phyloP scores from a whole-genome alignment of 345 rosid species.

The Turnera subulata region DNA sequence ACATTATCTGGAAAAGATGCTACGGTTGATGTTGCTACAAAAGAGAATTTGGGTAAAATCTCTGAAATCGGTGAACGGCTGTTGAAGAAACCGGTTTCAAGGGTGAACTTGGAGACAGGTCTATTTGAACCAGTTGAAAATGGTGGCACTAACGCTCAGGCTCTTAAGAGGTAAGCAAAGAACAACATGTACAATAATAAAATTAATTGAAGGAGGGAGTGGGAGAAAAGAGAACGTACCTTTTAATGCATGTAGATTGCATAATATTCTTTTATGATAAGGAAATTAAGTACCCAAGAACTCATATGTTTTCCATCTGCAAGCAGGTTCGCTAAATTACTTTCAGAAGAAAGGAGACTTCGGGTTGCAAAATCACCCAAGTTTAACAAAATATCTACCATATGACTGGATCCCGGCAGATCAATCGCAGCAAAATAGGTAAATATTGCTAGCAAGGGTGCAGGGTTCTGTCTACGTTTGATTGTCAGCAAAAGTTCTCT shows the following conservation, averaged over 20 bases:
- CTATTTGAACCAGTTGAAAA: slow-evolving; percentile 10
- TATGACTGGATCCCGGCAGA: not conserved
- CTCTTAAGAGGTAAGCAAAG: slow-evolving; percentile 20
- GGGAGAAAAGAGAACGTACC: not conserved
- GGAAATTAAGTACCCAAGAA: not conserved
- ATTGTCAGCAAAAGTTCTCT: too few species aligned
- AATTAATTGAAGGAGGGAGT: too few species aligned
- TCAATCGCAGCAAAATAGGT: too few species aligned
- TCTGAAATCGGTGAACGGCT: slow-evolving; percentile 24
- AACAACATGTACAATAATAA: too few species aligned
- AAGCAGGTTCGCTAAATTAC: not conserved
- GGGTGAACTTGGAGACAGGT: slow-evolving; percentile 32
- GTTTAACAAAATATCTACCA: too few species aligned
- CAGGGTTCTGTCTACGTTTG: too few species aligned
- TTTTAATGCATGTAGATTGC: not conserved
- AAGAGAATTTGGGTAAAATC: slow-evolving; percentile 8
- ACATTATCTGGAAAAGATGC: slow-evolving; percentile 5
- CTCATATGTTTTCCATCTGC: not conserved
- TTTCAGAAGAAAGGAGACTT: not conserved
- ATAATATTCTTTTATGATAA: not conserved
- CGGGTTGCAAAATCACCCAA: slow-evolving; percentile 13
- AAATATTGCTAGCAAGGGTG: too few species aligned
- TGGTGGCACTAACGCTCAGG: slow-evolving; percentile 31
- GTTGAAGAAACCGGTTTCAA: slow-evolving; percentile 37
- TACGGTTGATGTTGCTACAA: slow-evolving; percentile 14